Evolutionary conservation across 2,329 filamentous ascomycete species (phyloP).

Genomic region (Tolypocladium sp.): DNA sequence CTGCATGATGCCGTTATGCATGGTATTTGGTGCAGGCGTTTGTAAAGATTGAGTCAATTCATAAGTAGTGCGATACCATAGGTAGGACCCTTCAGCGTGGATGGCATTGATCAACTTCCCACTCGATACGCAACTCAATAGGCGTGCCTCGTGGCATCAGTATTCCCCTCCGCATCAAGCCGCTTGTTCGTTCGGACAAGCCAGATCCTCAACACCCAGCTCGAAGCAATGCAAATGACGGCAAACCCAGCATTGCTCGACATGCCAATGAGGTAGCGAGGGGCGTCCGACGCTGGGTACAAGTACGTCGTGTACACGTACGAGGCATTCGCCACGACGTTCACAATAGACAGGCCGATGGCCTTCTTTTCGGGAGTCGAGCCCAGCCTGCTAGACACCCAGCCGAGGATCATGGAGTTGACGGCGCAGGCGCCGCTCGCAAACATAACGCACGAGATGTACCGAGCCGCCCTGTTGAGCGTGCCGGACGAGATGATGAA

Average conservation of each 20-base stretch:
- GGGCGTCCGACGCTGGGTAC: slow-evolving; percentile 27
- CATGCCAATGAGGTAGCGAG: slow-evolving; percentile 30
- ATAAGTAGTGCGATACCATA: too few relatives aligned
- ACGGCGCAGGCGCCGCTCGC: slow-evolving; percentile 22
- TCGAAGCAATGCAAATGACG: too few relatives aligned
- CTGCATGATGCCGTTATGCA: background rate
- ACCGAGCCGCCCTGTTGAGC: slow-evolving; percentile 15
- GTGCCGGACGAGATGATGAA: slow-evolving; percentile 21
- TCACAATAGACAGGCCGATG: slow-evolving; percentile 24
- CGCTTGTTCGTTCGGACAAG: too few relatives aligned
- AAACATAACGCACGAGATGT: slow-evolving; percentile 21
- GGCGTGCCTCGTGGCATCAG: too few relatives aligned
- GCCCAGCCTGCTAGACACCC: slow-evolving; percentile 26
- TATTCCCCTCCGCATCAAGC: too few relatives aligned
- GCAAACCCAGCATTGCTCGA: background rate
- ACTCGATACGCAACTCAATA: too few relatives aligned
- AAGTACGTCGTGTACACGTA: slow-evolving; percentile 34
- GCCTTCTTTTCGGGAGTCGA: slow-evolving; percentile 34
- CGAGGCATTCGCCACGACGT: slow-evolving; percentile 12
- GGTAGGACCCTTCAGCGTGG: too few relatives aligned
- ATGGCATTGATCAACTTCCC: too few relatives aligned
- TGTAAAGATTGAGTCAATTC: background rate
- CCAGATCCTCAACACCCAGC: too few relatives aligned
- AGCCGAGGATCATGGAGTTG: slow-evolving; percentile 27
- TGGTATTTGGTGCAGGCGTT: background rate